Evolutionary conservation across 352 stramenopile species (phyloP).

Genomic region (Pythium rhizo-oryzae): DNA sequence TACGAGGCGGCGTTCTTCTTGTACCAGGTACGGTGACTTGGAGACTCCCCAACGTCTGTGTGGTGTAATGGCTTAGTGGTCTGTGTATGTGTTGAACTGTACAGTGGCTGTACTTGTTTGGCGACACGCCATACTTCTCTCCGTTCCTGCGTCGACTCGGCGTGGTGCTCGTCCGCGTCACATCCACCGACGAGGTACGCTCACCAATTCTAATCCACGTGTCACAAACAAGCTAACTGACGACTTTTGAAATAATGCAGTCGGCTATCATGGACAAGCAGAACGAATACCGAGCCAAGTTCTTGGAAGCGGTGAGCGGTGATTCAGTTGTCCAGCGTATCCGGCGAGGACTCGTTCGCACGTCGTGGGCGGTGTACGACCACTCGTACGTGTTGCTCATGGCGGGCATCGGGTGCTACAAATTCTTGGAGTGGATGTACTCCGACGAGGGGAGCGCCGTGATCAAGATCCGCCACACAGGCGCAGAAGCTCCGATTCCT

Average conservation of each 20-base stretch:
- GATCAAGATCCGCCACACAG: constrained; percentile 55
- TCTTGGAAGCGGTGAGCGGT: constrained; percentile 53
- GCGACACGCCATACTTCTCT: constrained; percentile 82
- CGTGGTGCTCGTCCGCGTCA: constrained; percentile 74
- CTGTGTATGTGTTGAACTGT: not conserved
- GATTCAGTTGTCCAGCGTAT: constrained; percentile 43
- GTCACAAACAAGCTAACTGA: not conserved
- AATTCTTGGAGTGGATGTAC: constrained; percentile 91
- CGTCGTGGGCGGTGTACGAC: constrained; percentile 71
- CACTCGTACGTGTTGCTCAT: constrained; percentile 84
- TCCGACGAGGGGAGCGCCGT: constrained; percentile 72
- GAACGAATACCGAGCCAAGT: constrained; percentile 48
- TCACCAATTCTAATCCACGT: not conserved
- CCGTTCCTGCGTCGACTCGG: constrained; percentile 76
- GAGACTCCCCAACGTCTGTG: not conserved
- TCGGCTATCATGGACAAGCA: constrained; percentile 60
- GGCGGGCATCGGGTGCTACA: constrained; percentile 79
- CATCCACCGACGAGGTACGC: constrained; percentile 64
- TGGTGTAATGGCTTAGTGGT: not conserved
- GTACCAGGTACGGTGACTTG: constrained; percentile 52
- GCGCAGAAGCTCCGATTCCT: constrained; percentile 58
- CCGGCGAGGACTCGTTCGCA: constrained; percentile 46
- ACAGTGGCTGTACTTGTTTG: constrained; percentile 87
- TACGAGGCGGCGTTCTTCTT: constrained; percentile 85
- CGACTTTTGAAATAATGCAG: constrained; percentile 20